A percentile compares a stretch with the other conserved stretches of the same genome.
Conservation (phyloP, 768 basidiomycete genomes). For the Naganishia antarctica region DNA sequence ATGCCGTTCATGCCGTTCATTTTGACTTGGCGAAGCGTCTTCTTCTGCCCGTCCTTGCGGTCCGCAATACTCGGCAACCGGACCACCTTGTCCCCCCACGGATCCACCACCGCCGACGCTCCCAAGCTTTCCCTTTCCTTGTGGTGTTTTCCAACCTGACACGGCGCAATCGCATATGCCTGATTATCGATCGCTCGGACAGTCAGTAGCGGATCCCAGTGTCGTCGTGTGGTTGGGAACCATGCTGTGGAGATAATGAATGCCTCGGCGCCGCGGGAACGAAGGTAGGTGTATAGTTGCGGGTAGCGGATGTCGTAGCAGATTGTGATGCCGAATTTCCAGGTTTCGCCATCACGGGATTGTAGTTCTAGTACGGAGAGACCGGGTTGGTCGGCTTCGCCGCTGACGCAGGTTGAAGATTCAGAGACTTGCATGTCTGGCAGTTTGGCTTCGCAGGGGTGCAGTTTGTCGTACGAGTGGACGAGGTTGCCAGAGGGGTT, state of each 20-base stretch:
- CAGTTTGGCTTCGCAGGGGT: constrained; percentile 20
- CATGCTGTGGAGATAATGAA: constrained; percentile 19
- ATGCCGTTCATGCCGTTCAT: neutral
- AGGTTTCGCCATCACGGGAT: constrained; percentile 14
- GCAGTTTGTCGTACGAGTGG: constrained; percentile 24
- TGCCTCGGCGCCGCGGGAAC: constrained; percentile 18
- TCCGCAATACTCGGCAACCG: constrained; percentile 17
- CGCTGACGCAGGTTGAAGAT: constrained; percentile 14
- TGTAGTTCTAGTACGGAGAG: constrained; percentile 1
- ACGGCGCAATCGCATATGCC: constrained; percentile 7
- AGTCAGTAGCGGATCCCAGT: constrained; percentile 22
- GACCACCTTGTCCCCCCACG: constrained; percentile 14
- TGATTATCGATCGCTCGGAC: constrained; percentile 25
- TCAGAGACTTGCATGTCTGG: constrained; percentile 23
- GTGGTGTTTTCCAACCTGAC: constrained; percentile 20
- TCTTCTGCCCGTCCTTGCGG: constrained; percentile 10
- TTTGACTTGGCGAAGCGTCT: neutral
- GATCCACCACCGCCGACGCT: constrained; percentile 11
- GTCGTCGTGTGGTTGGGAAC: constrained; percentile 18
- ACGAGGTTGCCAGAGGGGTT: constrained; percentile 11
- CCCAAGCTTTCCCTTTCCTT: constrained; percentile 19
- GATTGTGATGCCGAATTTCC: constrained; percentile 16
- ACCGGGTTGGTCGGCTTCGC: neutral
- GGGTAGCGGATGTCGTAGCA: constrained; percentile 27
- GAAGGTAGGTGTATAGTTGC: constrained; percentile 16